Conservation (phyloP, 2,329 filamentous ascomycete genomes). For the Botryotinia narcissicola region DNA sequence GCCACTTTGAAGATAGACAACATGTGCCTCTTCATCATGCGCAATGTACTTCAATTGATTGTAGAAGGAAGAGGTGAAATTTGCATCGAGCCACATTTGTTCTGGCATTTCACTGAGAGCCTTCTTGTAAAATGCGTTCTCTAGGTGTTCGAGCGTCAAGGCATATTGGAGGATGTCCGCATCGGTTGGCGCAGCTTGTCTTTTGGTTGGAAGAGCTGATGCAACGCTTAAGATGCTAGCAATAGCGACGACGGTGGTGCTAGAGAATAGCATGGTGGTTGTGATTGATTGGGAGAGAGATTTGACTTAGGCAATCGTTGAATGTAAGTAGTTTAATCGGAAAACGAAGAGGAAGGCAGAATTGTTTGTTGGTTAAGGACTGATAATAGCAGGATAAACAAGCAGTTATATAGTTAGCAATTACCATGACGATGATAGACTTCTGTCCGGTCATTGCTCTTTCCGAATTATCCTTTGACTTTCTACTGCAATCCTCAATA, state of each 20-base stretch:
- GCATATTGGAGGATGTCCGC: conserved; percentile 48
- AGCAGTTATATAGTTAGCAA: not conserved
- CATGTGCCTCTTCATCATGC: conserved; percentile 57
- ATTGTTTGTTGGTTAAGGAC: not conserved
- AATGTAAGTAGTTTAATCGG: not conserved
- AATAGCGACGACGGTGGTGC: conserved; percentile 24
- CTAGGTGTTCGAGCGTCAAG: conserved; percentile 55
- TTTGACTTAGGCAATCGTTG: not conserved
- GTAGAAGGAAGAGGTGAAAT: conserved; percentile 53
- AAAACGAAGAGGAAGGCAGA: not conserved
- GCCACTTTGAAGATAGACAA: conserved; percentile 51
- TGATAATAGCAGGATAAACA: not conserved
- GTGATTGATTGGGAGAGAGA: not conserved
- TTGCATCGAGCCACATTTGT: conserved; percentile 51
- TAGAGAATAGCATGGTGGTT: conserved; percentile 33
- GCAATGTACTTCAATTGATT: conserved; percentile 56
- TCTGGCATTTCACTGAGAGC: conserved; percentile 57
- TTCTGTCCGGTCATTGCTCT: not conserved
- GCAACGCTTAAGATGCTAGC: conserved; percentile 20
- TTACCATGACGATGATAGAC: not conserved
- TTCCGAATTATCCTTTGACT: not conserved
- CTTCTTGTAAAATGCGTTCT: conserved; percentile 62
- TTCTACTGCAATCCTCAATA: not conserved
- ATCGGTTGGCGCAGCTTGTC: conserved; percentile 27
- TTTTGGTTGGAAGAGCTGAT: conserved; percentile 28